Evolutionary conservation across 306 rosid genomes (phyloP).

Genomic region (Fragaria iinumae): DNA sequence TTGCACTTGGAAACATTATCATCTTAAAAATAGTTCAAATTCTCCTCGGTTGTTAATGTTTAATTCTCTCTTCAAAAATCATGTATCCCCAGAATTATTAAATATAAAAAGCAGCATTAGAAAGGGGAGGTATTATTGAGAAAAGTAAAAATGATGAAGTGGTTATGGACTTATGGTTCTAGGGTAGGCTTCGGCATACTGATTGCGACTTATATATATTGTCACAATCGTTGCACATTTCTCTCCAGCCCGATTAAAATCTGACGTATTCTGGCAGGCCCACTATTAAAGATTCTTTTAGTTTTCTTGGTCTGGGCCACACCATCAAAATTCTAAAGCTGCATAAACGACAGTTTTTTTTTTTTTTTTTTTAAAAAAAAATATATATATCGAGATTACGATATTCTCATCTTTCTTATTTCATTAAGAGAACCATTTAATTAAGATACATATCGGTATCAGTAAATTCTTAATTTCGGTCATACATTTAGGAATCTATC

Average conservation of each 20-base stretch:
- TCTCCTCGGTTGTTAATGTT: too few species aligned
- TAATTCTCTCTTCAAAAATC: neutral
- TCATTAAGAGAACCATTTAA: too few species aligned
- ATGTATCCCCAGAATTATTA: too few species aligned
- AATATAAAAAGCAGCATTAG: neutral
- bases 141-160: neutral
- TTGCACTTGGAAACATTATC: neutral
- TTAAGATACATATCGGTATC: too few species aligned
- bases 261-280: neutral
- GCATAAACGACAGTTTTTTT: neutral
- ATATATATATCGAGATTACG: too few species aligned
- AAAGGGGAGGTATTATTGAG: neutral
- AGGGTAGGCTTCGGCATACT: neutral
- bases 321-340: neutral
- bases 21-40: too few species aligned
- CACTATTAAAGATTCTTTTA: neutral
- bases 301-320: neutral
- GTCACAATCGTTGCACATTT: neutral
- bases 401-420: too few species aligned
- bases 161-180: neutral
- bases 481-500: too few species aligned
- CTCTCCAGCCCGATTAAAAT: neutral
- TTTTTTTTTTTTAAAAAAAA: too few species aligned
- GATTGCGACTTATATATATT: neutral
- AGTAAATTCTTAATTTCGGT: too few species aligned